Evolutionary conservation across 768 basidiomycete species (phyloP).

Genomic region (Calocera cornea): DNA sequence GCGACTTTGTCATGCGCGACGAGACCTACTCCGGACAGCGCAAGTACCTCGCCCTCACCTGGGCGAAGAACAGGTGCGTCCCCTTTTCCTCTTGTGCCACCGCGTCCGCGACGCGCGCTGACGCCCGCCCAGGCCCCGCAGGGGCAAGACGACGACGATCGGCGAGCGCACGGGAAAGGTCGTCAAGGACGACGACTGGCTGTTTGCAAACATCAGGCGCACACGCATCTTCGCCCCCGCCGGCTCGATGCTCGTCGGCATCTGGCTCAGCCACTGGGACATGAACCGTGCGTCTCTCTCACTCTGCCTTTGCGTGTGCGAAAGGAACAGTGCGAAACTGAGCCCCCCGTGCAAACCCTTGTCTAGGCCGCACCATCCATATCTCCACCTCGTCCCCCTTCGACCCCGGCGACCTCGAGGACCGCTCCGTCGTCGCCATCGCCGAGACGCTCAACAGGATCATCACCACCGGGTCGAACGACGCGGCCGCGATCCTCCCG

Average conservation of each 20-base stretch:
- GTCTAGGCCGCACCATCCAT: slow-evolving; percentile 11
- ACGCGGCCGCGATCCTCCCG: neutral
- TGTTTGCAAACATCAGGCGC: slow-evolving; percentile 12
- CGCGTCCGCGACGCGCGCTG: slow-evolving; percentile 4
- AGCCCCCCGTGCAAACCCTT: too few relatives aligned
- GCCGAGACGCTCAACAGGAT: slow-evolving; percentile 10
- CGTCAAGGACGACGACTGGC: slow-evolving; percentile 7
- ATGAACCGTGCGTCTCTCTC: slow-evolving; percentile 8
- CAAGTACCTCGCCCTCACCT: slow-evolving; percentile 8
- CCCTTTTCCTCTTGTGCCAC: neutral
- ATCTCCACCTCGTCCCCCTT: slow-evolving; percentile 11
- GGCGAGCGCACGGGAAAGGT: slow-evolving; percentile 8
- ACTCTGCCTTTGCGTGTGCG: too few relatives aligned
- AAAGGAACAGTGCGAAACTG: too few relatives aligned
- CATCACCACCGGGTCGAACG: slow-evolving; percentile 5
- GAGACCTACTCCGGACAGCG: slow-evolving; percentile 7
- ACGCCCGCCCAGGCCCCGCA: neutral
- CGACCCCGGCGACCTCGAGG: slow-evolving; percentile 11
- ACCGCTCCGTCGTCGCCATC: slow-evolving; percentile 12
- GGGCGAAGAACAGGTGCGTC: slow-evolving; percentile 9
- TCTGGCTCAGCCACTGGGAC: slow-evolving; percentile 14
- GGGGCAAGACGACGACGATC: slow-evolving; percentile 4
- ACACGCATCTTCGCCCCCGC: slow-evolving; percentile 11
- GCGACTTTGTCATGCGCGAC: neutral
- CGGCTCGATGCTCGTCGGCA: slow-evolving; percentile 10